phyloP scores from a whole-genome alignment of 495 filamentous ascomycete species.

The Trichodelitschia bisporula region DNA sequence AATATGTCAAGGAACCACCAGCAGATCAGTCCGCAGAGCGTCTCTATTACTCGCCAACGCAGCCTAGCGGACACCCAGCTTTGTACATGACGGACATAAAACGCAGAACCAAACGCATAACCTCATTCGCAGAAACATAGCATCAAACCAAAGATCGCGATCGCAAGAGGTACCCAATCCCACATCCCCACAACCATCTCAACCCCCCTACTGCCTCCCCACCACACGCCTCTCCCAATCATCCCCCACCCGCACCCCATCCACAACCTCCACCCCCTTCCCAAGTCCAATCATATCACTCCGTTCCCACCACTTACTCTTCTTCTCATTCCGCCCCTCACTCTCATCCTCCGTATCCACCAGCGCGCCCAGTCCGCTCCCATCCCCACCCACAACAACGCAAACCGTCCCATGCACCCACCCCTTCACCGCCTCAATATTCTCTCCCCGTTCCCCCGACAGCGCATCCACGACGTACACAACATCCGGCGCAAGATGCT shows the following conservation, averaged over 20 bases:
- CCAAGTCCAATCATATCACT: slow-evolving; percentile 62
- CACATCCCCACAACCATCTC: too few species aligned
- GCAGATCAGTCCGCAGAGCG: too few species aligned
- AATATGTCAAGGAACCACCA: too few species aligned
- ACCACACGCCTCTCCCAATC: slow-evolving; percentile 3
- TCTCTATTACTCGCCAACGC: too few species aligned
- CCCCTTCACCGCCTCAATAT: slow-evolving; percentile 17
- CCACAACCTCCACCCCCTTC: slow-evolving; percentile 39
- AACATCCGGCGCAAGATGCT: slow-evolving; percentile 56
- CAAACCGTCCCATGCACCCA: slow-evolving; percentile 75
- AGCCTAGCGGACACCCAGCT: too few species aligned
- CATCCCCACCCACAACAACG: slow-evolving; percentile 49
- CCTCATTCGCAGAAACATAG: too few species aligned
- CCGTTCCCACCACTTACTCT: slow-evolving; percentile 52
- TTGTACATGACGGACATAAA: too few species aligned
- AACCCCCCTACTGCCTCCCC: slow-evolving; percentile 1
- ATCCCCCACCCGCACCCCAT: slow-evolving; percentile 2
- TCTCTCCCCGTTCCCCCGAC: slow-evolving; percentile 11
- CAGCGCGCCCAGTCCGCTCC: slow-evolving; percentile 46
- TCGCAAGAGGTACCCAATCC: too few species aligned
- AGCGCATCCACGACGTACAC: slow-evolving; percentile 35
- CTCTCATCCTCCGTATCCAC: slow-evolving; percentile 76
- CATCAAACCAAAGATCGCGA: too few species aligned
- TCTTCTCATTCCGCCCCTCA: slow-evolving; percentile 14
- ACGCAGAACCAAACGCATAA: too few species aligned